These are phyloP conservation scores for Panus rudis DNA, from an alignment of 768 basidiomycete species.

Conservation along the genomic window DNA sequence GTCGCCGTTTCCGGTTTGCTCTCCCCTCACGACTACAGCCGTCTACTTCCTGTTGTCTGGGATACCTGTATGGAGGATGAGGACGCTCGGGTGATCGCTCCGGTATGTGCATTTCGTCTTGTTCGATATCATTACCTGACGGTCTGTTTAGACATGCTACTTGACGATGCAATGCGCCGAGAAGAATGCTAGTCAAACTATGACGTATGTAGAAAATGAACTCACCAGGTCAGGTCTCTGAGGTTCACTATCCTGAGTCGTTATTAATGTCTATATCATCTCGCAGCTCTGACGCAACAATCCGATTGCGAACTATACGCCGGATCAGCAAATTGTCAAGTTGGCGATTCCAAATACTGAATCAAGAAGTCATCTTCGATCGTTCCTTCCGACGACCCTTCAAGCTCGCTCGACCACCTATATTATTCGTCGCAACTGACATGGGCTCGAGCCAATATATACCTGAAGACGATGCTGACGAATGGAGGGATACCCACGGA, in stretches of 20 bases:
- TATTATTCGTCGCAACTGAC: slow-evolving; percentile 72
- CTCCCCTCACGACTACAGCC: slow-evolving; percentile 39
- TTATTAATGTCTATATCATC: slow-evolving; percentile 1
- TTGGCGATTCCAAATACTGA: slow-evolving; percentile 64
- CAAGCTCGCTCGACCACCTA: slow-evolving; percentile 58
- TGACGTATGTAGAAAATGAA: slow-evolving; percentile 46
- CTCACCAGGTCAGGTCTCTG: slow-evolving; percentile 42
- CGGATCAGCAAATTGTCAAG: slow-evolving; percentile 52
- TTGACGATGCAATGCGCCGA: slow-evolving; percentile 71
- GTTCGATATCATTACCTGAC: neutral
- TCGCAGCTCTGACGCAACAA: slow-evolving; percentile 39
- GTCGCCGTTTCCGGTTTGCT: slow-evolving; percentile 56
- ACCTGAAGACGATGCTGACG: slow-evolving; percentile 43
- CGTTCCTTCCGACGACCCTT: slow-evolving; percentile 58
- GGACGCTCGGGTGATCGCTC: slow-evolving; percentile 34
- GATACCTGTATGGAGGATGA: slow-evolving; percentile 35
- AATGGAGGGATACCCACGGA: slow-evolving; percentile 38
- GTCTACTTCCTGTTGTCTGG: slow-evolving; percentile 55
- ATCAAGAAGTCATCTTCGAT: slow-evolving; percentile 55
- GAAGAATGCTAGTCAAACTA: slow-evolving; percentile 43
- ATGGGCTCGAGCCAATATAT: slow-evolving; percentile 60
- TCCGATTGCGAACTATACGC: slow-evolving; percentile 45
- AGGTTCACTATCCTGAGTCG: neutral
- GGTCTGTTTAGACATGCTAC: slow-evolving; percentile 39
- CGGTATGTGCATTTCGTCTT: slow-evolving; percentile 33